Percentiles rank a stretch among this genome's conserved stretches.
phyloP scores from a whole-genome alignment of 2,329 filamentous ascomycete genomes.

The Dactylellina drechsleri region DNA sequence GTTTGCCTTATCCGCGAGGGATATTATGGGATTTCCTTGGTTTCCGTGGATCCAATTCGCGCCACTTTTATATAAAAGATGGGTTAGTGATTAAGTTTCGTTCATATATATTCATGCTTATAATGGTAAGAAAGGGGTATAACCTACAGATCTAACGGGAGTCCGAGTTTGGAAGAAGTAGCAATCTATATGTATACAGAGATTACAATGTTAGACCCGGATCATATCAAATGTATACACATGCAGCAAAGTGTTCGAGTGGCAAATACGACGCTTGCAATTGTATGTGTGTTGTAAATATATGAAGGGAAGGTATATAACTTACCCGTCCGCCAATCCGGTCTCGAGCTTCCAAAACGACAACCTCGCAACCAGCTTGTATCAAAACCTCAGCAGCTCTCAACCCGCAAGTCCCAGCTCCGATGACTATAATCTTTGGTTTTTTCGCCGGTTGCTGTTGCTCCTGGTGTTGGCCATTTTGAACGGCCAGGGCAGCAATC shows the following conservation, averaged over 20 bases:
- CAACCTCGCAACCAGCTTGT: constrained; percentile 73
- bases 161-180: constrained; percentile 54
- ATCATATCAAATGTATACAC: no score
- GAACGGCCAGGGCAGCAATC: constrained; percentile 6
- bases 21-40: constrained; percentile 74
- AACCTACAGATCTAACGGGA: constrained; percentile 45
- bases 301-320: neutral
- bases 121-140: neutral
- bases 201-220: neutral
- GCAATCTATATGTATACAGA: constrained; percentile 63
- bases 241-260: constrained; percentile 4
- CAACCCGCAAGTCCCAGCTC: constrained; percentile 76
- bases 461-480: constrained; percentile 1
- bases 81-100: neutral
- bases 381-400: constrained; percentile 75
- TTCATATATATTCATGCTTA: neutral
- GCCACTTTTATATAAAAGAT: constrained; percentile 63
- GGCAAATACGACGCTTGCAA: no score
- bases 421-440: constrained; percentile 73
- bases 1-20: constrained; percentile 71
- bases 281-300: no score
- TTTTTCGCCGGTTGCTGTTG: constrained; percentile 54
- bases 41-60: constrained; percentile 86
- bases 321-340: constrained; percentile 73
- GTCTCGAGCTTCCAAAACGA: constrained; percentile 74